phyloP scores from a whole-genome alignment of 2,329 filamentous ascomycete species.

The Trichoderma sp. region DNA sequence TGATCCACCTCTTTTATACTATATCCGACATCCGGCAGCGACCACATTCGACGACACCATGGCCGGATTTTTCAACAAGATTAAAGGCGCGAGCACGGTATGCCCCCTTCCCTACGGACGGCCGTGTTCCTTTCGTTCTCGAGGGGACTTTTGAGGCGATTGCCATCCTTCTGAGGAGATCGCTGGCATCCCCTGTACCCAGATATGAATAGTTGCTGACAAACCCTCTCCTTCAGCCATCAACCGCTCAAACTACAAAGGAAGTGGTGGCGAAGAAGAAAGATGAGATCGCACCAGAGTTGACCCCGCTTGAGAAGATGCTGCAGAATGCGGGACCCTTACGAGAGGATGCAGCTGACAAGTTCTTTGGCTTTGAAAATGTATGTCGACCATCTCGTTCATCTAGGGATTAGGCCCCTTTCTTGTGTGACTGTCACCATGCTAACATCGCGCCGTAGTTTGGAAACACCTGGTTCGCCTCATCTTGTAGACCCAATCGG shows the following conservation, averaged over 20 bases:
- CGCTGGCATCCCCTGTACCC: background rate
- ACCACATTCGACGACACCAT: slow-evolving; percentile 36
- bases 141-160: background rate
- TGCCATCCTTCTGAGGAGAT: background rate
- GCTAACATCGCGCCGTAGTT: slow-evolving; percentile 61
- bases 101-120: slow-evolving; percentile 31
- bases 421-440: slow-evolving; percentile 18
- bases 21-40: background rate
- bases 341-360: slow-evolving; percentile 86
- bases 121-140: background rate
- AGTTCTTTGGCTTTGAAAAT: slow-evolving; percentile 98
- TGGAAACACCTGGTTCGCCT: slow-evolving; percentile 87
- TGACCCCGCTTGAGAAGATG: slow-evolving; percentile 68
- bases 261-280: slow-evolving; percentile 53
- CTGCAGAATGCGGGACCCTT: slow-evolving; percentile 77
- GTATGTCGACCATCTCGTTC: slow-evolving; percentile 53
- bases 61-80: slow-evolving; percentile 58
- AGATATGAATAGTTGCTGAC: slow-evolving; percentile 31
- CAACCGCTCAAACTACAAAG: slow-evolving; percentile 42
- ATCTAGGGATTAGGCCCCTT: background rate
- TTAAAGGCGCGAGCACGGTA: slow-evolving; percentile 55
- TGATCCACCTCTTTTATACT: background rate
- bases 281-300: slow-evolving; percentile 55
- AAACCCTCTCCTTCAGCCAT: slow-evolving; percentile 39
- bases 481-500: background rate